Conservation (phyloP, 495 filamentous ascomycete species). For the Xylaria curta region DNA sequence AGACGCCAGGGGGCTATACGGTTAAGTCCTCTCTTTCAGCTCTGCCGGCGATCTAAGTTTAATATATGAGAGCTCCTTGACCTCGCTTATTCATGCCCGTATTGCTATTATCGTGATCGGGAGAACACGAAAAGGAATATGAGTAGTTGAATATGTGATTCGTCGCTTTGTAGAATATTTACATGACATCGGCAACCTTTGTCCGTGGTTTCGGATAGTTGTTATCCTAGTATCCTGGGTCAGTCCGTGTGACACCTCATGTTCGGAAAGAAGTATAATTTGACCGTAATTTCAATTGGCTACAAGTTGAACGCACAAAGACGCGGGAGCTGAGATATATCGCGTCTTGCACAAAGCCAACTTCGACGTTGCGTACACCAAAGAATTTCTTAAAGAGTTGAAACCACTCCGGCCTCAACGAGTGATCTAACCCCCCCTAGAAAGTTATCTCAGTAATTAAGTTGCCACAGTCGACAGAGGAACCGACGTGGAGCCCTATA, state of each 20-base stretch:
- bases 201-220: too few species aligned
- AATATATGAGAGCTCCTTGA: too few species aligned
- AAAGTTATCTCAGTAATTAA: conserved; percentile 22
- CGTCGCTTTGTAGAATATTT: too few species aligned
- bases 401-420: conserved; percentile 30
- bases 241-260: conserved; percentile 14
- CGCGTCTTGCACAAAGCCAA: not conserved
- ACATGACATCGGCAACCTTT: too few species aligned
- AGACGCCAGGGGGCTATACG: too few species aligned
- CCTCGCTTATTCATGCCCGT: too few species aligned
- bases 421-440: conserved; percentile 16
- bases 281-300: conserved; percentile 27
- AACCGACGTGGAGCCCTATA: conserved; percentile 35
- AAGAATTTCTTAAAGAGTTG: conserved; percentile 37
- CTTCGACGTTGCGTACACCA: conserved; percentile 1
- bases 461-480: conserved; percentile 38
- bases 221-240: too few species aligned
- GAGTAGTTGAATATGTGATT: too few species aligned
- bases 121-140: too few species aligned
- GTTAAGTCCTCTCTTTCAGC: too few species aligned
- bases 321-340: conserved; percentile 30
- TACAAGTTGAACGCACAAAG: conserved; percentile 42
- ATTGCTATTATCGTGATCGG: too few species aligned
- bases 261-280: conserved; percentile 41
- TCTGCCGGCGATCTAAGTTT: too few species aligned